Base-by-base conservation (phyloP, 2,329 filamentous ascomycete species). In the Claviceps sp. region DNA sequence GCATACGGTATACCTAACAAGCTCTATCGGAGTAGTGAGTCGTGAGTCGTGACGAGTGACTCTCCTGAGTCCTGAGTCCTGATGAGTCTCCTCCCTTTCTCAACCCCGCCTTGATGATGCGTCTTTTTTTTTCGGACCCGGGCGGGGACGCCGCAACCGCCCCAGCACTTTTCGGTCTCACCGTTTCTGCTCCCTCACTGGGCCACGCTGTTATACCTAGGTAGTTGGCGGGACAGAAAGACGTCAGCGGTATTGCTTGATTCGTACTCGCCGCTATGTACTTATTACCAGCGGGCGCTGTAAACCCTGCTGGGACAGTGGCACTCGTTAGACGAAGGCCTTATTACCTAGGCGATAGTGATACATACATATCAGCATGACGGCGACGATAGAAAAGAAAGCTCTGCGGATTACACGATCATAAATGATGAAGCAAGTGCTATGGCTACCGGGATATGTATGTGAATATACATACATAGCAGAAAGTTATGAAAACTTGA, bases 101-200 rank as follows among this genome's bases (percentile, higher is more conserved):
- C 43, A 47, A 47, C 50, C 47, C 44, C 51, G 38, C 44, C 44
- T 34, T 34, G 26, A 8, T 34, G 26, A 8, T 52, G 61, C 61
- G 61, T 56, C 60, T 63, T 63, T 63, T 62, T 44, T 63, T 62
- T 44, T 61, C 59, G 60, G 59, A 62, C 60, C 54, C 47, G 44
- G 29, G 52, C 50, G 48, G 55, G 50, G 52, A 45, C 40, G 36
- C 45, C 40, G 4, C 47, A 38, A 36, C 43, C 17, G 20, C 37
- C 42, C 37, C 39, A 52, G 26, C 42, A 45, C 17, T 50, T 44
- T 47, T 22, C 45, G 29, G 38, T 14, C 43, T 37, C 45, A 17
- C 37, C 49, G 47, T 16, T 39, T 34, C 34, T 23, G 23, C 11
- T 34, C n/a, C 34, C 8, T 42, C 43, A 26, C 38, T 45, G 40